A percentile compares a stretch with the other conserved stretches of the same genome.
These are phyloP conservation scores for Eutrema japonicum DNA, from an alignment of 345 rosid genomes.

Conservation along the genomic window DNA sequence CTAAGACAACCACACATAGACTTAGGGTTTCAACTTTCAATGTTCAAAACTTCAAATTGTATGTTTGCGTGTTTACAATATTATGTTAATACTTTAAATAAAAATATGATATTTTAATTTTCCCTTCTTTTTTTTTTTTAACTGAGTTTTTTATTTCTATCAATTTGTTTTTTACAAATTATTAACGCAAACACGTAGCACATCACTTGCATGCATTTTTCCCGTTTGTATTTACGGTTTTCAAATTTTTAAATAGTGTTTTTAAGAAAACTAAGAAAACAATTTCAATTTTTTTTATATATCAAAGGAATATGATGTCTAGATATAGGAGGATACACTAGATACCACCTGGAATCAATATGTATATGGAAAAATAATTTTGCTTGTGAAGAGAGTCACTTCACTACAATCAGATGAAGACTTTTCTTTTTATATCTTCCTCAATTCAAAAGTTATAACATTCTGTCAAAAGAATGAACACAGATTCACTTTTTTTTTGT, in stretches of 20 bases:
- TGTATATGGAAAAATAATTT: not conserved
- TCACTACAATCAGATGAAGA: constrained; percentile 34
- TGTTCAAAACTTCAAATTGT: constrained; percentile 3
- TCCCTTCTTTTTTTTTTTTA: too few relatives aligned
- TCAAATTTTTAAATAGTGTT: not conserved
- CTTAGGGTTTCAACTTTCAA: constrained; percentile 2
- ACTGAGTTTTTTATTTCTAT: too few relatives aligned
- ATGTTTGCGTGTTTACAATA: not conserved
- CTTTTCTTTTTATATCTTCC: constrained; percentile 26
- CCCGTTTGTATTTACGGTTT: not conserved
- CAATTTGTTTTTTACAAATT: not conserved
- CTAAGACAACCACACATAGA: constrained; percentile 25
- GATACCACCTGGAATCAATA: constrained; percentile 22
- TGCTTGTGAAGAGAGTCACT: constrained; percentile 37
- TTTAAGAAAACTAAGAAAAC: not conserved
- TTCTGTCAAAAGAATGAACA: constrained; percentile 36
- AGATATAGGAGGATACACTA: not conserved
- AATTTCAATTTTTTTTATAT: not conserved
- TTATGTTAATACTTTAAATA: not conserved
- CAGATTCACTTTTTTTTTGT: constrained; percentile 25
- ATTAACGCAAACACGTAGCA: constrained; percentile 1
- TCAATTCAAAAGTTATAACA: constrained; percentile 37
- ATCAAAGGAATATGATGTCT: constrained; percentile 9
- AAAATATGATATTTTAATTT: not conserved
- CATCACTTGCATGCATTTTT: not conserved